Percentiles rank a stretch among this genome's conserved stretches.
Evolutionary conservation across 1,139 yeast species (phyloP).

Genomic region (Suhomyces wounanorum): DNA sequence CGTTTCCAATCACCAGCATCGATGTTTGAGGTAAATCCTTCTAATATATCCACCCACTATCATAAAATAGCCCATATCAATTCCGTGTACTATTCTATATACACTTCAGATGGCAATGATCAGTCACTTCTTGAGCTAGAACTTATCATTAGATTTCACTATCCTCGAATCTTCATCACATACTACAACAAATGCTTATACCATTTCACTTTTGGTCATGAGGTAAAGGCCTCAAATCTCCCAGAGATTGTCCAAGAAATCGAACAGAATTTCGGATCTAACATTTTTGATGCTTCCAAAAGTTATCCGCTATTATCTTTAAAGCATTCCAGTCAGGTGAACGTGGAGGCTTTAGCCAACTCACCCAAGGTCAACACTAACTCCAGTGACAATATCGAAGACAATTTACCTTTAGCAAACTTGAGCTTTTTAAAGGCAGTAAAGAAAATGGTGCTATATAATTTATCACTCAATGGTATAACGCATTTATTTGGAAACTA

Average conservation of each 20-base stretch:
- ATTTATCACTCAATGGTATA: conserved; percentile 41
- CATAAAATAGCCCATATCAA: conserved; percentile 44
- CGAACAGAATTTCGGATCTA: conserved; percentile 15
- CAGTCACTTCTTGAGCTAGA: conserved; percentile 60
- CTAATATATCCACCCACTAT: conserved; percentile 40
- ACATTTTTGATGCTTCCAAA: conserved; percentile 28
- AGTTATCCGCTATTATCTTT: conserved; percentile 38
- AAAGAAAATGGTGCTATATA: conserved; percentile 53
- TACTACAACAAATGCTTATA: conserved; percentile 65
- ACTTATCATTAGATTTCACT: conserved; percentile 51
- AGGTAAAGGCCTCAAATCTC: not conserved
- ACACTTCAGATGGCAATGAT: conserved; percentile 34
- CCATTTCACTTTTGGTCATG: conserved; percentile 50
- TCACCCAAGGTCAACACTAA: conserved; percentile 22
- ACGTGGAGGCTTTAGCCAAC: conserved; percentile 29
- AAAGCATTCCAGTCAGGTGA: conserved; percentile 32
- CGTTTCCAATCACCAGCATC: not conserved
- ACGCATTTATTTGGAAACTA: conserved; percentile 59
- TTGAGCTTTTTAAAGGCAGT: conserved; percentile 64
- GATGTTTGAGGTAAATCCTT: conserved; percentile 28
- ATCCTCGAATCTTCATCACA: conserved; percentile 56
- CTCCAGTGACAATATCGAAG: conserved; percentile 16
- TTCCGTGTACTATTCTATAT: conserved; percentile 37
- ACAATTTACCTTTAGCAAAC: conserved; percentile 47
- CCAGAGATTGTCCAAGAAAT: conserved; percentile 4